These are phyloP conservation scores for Aspergillus steynii DNA, from an alignment of 495 filamentous ascomycete species.

Conservation along the genomic window DNA sequence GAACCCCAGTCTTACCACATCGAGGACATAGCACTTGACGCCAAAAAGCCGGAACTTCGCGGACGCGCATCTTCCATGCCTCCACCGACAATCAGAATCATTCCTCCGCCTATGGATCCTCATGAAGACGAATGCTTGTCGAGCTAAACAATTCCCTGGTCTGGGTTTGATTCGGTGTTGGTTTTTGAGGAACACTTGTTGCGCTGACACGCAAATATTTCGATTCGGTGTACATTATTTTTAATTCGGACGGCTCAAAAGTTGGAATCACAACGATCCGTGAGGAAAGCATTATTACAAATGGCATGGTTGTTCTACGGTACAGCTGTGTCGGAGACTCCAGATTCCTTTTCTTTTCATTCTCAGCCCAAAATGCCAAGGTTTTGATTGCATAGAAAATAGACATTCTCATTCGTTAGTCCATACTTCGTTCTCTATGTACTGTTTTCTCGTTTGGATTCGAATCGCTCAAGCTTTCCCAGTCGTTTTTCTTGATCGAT, in stretches of 20 bases:
- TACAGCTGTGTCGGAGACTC: background rate
- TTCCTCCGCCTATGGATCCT: background rate
- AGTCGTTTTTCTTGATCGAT: background rate
- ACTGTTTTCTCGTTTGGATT: background rate
- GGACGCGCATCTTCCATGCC: background rate
- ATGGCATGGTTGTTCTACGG: background rate
- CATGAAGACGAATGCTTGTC: background rate
- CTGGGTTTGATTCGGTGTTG: background rate
- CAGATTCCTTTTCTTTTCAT: background rate
- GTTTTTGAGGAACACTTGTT: background rate
- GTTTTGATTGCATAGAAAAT: background rate
- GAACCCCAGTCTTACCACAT: background rate
- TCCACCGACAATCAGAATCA: background rate
- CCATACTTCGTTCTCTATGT: slow-evolving; percentile 2
- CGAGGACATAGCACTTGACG: background rate
- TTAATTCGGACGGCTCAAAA: background rate
- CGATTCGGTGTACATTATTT: background rate
- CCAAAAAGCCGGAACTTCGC: background rate
- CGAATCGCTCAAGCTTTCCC: background rate
- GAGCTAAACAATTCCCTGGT: background rate
- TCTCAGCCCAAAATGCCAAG: background rate
- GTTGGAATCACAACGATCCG: background rate
- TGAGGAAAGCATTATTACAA: background rate
- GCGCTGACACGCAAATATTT: background rate
- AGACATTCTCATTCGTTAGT: slow-evolving; percentile 7